Evolutionary conservation across 2,329 filamentous ascomycete genomes (phyloP), one percentile per base, ranked within the genome.

Genomic region (Nemania serpens): DNA sequence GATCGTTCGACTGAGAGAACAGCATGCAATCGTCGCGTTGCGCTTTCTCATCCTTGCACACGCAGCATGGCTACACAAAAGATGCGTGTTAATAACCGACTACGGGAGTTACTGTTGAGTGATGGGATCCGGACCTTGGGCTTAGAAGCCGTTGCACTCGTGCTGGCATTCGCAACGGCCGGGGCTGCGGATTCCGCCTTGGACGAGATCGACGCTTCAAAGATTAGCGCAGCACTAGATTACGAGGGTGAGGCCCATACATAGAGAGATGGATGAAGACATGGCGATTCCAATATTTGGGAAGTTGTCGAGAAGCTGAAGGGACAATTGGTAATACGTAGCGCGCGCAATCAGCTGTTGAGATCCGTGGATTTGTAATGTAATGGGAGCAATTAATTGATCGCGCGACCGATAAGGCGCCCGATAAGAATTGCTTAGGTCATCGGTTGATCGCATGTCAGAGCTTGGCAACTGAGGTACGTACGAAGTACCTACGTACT

Each of bases 1-100:
- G 91, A 74, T 97, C 90, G 72, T 88, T 84, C 63, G 91, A 84
- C 65, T 86, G 93, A 58, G 92, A 96, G 81, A 98, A 97, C 58
- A 99, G 90, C 94, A 99, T 98, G 83, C 95, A 99, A 79, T 99
- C 93, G 80, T 99, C 95, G 66, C 95, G 91, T 69, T 85, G 85
- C 41, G 91, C 83, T 78, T 99, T 99, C 77, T 99, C 93, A 46
- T 95, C 87, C 75, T 93, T 97, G 86, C 95, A 99, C 33, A 98
- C 95, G 75, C 95, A 98, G 85, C 95, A 98, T 45, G 94, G 94
- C 92, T 97, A 72, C 61, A n/a, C 6, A 12, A 11, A 22, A 10
- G 18, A 45, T 13, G n/a, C 2, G 13, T 3, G 58, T 71, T 50
- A 61, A 33, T 33, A 49, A 46, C 34, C 46, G 22, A 43, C 15